Conservation (phyloP, 139 green algal species). For the Astrephomene gubernaculifera region DNA sequence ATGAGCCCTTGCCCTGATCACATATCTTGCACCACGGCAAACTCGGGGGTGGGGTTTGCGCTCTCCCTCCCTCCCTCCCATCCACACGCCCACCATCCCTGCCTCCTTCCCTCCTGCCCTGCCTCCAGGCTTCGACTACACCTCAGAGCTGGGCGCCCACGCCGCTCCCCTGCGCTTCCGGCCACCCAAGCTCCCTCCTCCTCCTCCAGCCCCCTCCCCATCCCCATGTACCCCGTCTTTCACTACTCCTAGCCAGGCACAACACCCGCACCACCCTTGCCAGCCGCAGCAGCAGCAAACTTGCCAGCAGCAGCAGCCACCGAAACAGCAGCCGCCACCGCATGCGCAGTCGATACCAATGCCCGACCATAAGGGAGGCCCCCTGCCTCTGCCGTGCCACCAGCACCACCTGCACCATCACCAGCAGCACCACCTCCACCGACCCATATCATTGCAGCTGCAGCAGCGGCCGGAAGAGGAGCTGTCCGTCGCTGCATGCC, state of each 20-base stretch:
- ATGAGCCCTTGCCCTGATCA: neutral
- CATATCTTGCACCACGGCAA: neutral
- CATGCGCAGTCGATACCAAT: too few relatives aligned
- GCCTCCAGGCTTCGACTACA: constrained; percentile 74
- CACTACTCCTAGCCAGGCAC: neutral
- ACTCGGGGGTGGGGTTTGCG: too few relatives aligned
- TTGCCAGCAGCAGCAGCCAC: neutral
- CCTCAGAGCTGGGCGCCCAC: constrained; percentile 60
- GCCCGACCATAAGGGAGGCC: too few relatives aligned
- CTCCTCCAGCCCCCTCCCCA: neutral
- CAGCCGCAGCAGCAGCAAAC: neutral
- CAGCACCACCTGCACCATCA: too few relatives aligned
- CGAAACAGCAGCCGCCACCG: too few relatives aligned
- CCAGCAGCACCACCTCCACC: too few relatives aligned
- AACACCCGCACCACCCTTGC: neutral
- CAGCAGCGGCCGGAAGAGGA: too few relatives aligned
- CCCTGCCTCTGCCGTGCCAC: too few relatives aligned
- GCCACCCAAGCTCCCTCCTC: neutral
- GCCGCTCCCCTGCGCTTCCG: constrained; percentile 52
- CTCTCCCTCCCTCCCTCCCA: neutral
- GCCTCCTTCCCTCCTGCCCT: neutral
- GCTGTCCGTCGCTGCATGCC: too few relatives aligned
- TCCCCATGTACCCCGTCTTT: neutral
- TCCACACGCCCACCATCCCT: neutral
- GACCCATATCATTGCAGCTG: too few relatives aligned